These are phyloP conservation scores for Spathaspora boniae DNA, from an alignment of 805 yeast species.

Conservation along the genomic window DNA sequence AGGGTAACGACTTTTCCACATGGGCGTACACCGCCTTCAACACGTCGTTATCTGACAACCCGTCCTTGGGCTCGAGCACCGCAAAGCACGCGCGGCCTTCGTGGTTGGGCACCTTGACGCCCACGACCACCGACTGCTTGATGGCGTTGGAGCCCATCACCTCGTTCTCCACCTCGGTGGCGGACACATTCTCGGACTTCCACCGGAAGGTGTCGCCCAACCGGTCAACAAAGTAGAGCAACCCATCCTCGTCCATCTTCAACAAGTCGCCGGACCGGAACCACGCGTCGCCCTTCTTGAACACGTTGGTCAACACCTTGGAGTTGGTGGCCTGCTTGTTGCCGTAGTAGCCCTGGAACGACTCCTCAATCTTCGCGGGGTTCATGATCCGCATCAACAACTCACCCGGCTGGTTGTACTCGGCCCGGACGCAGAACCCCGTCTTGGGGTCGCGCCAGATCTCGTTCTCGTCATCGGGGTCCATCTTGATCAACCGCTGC, in stretches of 20 bases:
- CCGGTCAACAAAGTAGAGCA: conserved; percentile 83
- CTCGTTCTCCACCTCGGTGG: conserved; percentile 88
- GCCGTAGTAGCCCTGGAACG: conserved; percentile 88
- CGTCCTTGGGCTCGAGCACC: conserved; percentile 53
- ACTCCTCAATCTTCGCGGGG: conserved; percentile 59
- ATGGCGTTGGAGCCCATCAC: conserved; percentile 47
- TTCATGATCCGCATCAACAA: conserved; percentile 71
- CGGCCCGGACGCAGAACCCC: conserved; percentile 59
- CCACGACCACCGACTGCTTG: conserved; percentile 80
- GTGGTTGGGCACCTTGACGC: conserved; percentile 76
- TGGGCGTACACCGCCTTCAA: conserved; percentile 27
- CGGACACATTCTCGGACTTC: conserved; percentile 94
- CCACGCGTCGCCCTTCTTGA: conserved; percentile 86
- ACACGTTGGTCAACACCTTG: conserved; percentile 70
- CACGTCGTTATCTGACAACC: conserved; percentile 32
- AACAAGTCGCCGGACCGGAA: conserved; percentile 85
- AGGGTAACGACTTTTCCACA: conserved; percentile 53
- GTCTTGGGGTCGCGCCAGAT: conserved; percentile 63
- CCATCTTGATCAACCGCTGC: conserved; percentile 68
- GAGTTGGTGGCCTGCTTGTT: conserved; percentile 75
- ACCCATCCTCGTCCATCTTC: conserved; percentile 60
- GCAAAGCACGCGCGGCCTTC: conserved; percentile 97
- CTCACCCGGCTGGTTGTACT: conserved; percentile 76
- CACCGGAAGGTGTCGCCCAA: conserved; percentile 94
- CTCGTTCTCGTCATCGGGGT: conserved; percentile 71